A percentile compares a stretch with the other conserved stretches of the same genome.
Conservation (phyloP, 306 rosid genomes). For the Clitoria ternatea region DNA sequence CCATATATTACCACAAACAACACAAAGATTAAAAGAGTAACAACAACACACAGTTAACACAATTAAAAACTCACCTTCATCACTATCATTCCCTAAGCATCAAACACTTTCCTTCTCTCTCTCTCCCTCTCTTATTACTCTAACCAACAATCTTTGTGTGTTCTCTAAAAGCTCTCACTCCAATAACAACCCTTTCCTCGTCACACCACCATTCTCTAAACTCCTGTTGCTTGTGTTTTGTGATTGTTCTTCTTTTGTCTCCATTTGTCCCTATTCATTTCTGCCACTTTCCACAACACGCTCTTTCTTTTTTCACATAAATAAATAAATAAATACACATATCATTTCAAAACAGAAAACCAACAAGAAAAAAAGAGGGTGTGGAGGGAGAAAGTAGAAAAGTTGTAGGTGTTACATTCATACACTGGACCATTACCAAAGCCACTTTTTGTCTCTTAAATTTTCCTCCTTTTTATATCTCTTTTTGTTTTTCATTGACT, state of each 20-base stretch:
- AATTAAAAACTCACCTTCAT: background rate
- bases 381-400: background rate
- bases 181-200: constrained; percentile 35
- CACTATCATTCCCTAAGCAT: background rate
- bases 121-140: constrained; percentile 27
- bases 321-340: background rate
- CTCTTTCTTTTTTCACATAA: background rate
- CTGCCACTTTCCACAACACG: constrained; percentile 14
- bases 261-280: constrained; percentile 45
- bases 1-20: background rate
- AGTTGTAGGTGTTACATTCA: background rate
- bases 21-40: background rate
- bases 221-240: constrained; percentile 36
- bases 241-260: constrained; percentile 52
- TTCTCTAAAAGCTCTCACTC: constrained; percentile 20
- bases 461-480: background rate
- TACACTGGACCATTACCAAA: constrained; percentile 28
- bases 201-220: constrained; percentile 26
- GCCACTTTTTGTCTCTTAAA: constrained; percentile 20
- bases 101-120: constrained; percentile 5
- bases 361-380: constrained; percentile 16
- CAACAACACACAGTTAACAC: background rate
- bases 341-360: background rate
- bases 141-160: constrained; percentile 26
- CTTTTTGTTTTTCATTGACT: constrained; percentile 20